Percentiles rank a stretch among this genome's conserved stretches.
Evolutionary conservation across 495 filamentous ascomycete genomes (phyloP).

Genomic region (Talaromyces ruber): DNA sequence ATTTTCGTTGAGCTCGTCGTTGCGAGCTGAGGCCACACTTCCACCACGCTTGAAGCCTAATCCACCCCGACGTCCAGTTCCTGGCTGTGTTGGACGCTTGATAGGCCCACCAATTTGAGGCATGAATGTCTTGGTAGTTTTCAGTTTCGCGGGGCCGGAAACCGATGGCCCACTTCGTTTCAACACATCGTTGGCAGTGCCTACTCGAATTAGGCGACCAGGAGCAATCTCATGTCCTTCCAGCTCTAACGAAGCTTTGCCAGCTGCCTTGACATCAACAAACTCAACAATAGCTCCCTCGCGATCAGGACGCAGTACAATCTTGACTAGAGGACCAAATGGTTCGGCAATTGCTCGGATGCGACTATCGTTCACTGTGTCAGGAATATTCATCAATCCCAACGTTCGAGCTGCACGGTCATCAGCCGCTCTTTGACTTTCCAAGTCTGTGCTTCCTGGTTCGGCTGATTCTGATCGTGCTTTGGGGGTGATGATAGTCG

Average conservation of each 20-base stretch:
- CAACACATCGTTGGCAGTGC: slow-evolving; percentile 57
- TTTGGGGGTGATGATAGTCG: slow-evolving; percentile 32
- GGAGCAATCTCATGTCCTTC: slow-evolving; percentile 60
- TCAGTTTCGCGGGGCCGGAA: slow-evolving; percentile 33
- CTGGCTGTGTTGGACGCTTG: slow-evolving; percentile 48
- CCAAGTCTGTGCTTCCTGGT: slow-evolving; percentile 13
- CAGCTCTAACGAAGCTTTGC: slow-evolving; percentile 65
- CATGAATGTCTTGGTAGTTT: slow-evolving; percentile 35
- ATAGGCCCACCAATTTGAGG: slow-evolving; percentile 46
- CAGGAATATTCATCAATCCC: slow-evolving; percentile 52
- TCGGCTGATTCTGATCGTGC: slow-evolving; percentile 28
- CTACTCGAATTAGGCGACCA: slow-evolving; percentile 58
- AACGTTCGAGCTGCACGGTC: slow-evolving; percentile 45
- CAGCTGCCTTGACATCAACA: slow-evolving; percentile 55
- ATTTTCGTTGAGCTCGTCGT: slow-evolving; percentile 22
- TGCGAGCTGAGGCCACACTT: slow-evolving; percentile 24
- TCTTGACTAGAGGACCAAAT: slow-evolving; percentile 44
- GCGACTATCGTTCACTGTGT: slow-evolving; percentile 57
- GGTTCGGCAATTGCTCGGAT: slow-evolving; percentile 54
- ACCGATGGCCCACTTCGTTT: slow-evolving; percentile 20
- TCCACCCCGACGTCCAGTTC: slow-evolving; percentile 44
- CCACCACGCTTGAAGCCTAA: slow-evolving; percentile 48
- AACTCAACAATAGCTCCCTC: slow-evolving; percentile 87
- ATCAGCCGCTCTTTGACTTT: slow-evolving; percentile 11
- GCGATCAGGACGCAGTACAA: slow-evolving; percentile 59